A percentile compares a stretch with the other conserved stretches of the same genome.
phyloP scores from a whole-genome alignment of 805 yeast species.

The Cyberlindnera japonica region DNA sequence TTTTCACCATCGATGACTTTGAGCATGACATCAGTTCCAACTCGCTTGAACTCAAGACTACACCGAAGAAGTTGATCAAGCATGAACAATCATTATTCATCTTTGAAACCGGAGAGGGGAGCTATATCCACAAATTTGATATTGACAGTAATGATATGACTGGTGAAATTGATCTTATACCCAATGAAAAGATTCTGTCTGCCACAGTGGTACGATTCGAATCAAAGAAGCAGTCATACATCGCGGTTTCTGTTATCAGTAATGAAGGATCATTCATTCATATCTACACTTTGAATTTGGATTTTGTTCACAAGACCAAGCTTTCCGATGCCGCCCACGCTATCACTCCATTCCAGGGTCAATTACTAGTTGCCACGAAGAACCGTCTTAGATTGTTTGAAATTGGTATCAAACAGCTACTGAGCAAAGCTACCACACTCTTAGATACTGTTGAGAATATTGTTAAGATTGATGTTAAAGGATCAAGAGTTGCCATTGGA shows the following conservation, averaged over 20 bases:
- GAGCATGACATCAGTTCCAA: slow-evolving; percentile 33
- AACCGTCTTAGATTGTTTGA: slow-evolving; percentile 58
- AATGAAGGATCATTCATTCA: slow-evolving; percentile 21
- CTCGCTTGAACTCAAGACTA: slow-evolving; percentile 42
- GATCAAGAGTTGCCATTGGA: slow-evolving; percentile 60
- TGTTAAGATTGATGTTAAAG: slow-evolving; percentile 46
- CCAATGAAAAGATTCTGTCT: slow-evolving; percentile 14
- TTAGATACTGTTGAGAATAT: slow-evolving; percentile 47
- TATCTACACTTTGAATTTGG: slow-evolving; percentile 37
- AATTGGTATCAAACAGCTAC: slow-evolving; percentile 73
- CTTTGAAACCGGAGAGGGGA: slow-evolving; percentile 7
- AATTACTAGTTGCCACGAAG: slow-evolving; percentile 55
- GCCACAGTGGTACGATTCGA: slow-evolving; percentile 24
- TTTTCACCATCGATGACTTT: slow-evolving; percentile 48
- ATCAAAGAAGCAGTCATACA: slow-evolving; percentile 26
- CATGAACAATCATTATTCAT: slow-evolving; percentile 24
- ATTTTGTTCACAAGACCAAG: slow-evolving; percentile 57
- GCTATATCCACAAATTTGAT: slow-evolving; percentile 17
- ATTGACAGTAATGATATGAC: slow-evolving; percentile 13
- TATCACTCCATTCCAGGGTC: slow-evolving; percentile 53
- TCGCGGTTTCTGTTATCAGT: slow-evolving; percentile 44
- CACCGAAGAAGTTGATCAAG: slow-evolving; percentile 43
- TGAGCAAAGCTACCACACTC: slow-evolving; percentile 56
- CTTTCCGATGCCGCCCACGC: slow-evolving; percentile 47
- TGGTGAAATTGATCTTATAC: slow-evolving; percentile 5